Evolutionary conservation across 345 rosid species (phyloP), one percentile per base, ranked within the genome.

Genomic region (Aegle marmelos): DNA sequence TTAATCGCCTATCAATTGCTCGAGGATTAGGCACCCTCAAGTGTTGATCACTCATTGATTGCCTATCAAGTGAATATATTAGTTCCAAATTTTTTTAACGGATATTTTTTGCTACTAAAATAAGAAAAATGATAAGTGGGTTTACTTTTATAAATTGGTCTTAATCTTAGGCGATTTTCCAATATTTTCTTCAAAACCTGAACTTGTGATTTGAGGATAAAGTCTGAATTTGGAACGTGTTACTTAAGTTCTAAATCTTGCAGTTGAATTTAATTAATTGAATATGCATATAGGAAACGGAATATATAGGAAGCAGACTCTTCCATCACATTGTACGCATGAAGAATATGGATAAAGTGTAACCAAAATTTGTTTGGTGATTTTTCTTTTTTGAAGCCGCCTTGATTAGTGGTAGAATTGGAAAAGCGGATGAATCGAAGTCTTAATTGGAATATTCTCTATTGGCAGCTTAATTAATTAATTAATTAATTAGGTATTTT

Each of bases 371-470:
- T 59, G 37, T 61, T 19, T 27, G 36, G 1, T 61, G 21, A 39
- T 61, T 39, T 41, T 27, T 6, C 58, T 62, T n/a, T 31, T 50
- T 19, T 13, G n/a, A 3, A 30, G 39, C 59, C 59, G 41, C 68
- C 77, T 61, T 61, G 69, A 64, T 63, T 75, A 64, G 78, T 45
- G 78, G 78, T 63, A 63, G n/a, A 75, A 30, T 21, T 11, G n/a
- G 13, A 33, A 75, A 61, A 73, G 69, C 13, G 22, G n/a, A 65
- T 9, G 9, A 65, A 75, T 27, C 4, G 11, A 62, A 45, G 13
- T 10, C 25, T n/a, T 30, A 33, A 22, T 48, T 75, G 61, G 70
- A 75, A 63, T n/a, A 48, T 75, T 64, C 70, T 48, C 41, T 48
- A 45, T 39, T 48, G 56, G 39, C 5, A 28, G 60, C 31, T 72